A percentile compares a stretch with the other conserved stretches of the same genome.
Conservation (phyloP, 352 stramenopile species). For the Globisporangium polare region DNA sequence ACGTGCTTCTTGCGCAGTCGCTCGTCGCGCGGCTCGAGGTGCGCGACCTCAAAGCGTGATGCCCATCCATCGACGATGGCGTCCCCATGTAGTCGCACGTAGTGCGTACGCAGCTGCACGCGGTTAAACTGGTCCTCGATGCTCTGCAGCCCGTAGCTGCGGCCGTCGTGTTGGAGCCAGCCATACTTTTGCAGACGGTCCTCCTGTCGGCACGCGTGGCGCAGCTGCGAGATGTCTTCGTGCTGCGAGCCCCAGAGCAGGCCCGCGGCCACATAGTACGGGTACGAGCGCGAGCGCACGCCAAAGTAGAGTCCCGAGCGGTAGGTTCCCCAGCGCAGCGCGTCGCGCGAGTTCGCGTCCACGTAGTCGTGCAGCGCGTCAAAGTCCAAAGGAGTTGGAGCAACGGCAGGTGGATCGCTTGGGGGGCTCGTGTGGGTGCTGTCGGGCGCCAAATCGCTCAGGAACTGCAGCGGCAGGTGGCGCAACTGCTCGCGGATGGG, state of each 20-base stretch:
- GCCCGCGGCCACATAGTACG: conserved; percentile 59
- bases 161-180: conserved; percentile 76
- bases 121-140: conserved; percentile 79
- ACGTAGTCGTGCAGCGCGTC: conserved; percentile 29
- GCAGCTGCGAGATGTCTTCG: conserved; percentile 67
- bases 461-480: not conserved
- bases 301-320: conserved; percentile 78
- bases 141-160: conserved; percentile 46
- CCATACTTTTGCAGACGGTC: conserved; percentile 77
- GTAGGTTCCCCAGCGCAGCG: conserved; percentile 72
- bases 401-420: not conserved
- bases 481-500: not conserved
- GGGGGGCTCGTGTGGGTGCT: not conserved
- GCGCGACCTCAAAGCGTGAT: conserved; percentile 32
- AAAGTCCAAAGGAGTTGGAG: conserved; percentile 24
- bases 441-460: not conserved
- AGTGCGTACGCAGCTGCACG: conserved; percentile 56
- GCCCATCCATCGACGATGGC: conserved; percentile 34
- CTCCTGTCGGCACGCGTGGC: conserved; percentile 72
- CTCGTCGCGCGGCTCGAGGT: conserved; percentile 44
- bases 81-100: conserved; percentile 29
- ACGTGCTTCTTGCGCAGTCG: conserved; percentile 31
- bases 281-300: conserved; percentile 61
- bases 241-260: conserved; percentile 71
- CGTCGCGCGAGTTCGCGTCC: conserved; percentile 25